These are phyloP conservation scores for Calocera cornea DNA, from an alignment of 768 basidiomycete species.

Conservation along the genomic window DNA sequence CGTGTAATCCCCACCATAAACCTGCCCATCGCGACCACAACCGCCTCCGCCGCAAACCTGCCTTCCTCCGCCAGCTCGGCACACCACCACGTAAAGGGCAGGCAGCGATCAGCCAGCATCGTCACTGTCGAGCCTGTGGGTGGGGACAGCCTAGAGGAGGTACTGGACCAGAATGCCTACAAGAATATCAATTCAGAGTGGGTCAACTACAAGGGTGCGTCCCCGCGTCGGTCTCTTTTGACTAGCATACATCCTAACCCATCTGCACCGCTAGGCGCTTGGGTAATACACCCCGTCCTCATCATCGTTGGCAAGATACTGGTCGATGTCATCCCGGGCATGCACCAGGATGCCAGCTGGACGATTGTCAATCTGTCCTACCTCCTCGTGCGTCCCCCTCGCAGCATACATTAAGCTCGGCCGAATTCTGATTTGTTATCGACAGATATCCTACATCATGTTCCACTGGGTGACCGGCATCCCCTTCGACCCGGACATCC, in stretches of 20 bases:
- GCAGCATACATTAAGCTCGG: neutral
- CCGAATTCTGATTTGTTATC: neutral
- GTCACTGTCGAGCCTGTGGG: conserved; percentile 78
- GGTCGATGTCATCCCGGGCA: conserved; percentile 86
- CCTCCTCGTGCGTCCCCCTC: conserved; percentile 51
- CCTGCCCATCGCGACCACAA: neutral
- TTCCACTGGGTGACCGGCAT: conserved; percentile 98
- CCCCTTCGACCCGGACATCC: conserved; percentile 76
- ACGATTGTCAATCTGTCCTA: conserved; percentile 84
- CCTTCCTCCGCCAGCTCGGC: conserved; percentile 16
- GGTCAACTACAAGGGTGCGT: conserved; percentile 81
- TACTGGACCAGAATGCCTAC: conserved; percentile 66
- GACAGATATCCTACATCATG: conserved; percentile 88
- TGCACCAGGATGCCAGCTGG: conserved; percentile 92
- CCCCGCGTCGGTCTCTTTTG: neutral
- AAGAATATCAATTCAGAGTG: conserved; percentile 80
- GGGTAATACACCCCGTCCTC: conserved; percentile 92
- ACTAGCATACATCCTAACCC: neutral
- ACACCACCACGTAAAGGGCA: conserved; percentile 25
- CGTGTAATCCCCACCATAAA: neutral
- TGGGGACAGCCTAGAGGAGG: conserved; percentile 55
- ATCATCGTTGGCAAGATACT: conserved; percentile 82
- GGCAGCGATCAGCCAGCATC: conserved; percentile 55
- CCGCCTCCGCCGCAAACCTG: neutral
- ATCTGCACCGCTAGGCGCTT: conserved; percentile 53